Evolutionary conservation across 2,329 filamentous ascomycete species (phyloP).

Genomic region (Claviceps humidiphila): DNA sequence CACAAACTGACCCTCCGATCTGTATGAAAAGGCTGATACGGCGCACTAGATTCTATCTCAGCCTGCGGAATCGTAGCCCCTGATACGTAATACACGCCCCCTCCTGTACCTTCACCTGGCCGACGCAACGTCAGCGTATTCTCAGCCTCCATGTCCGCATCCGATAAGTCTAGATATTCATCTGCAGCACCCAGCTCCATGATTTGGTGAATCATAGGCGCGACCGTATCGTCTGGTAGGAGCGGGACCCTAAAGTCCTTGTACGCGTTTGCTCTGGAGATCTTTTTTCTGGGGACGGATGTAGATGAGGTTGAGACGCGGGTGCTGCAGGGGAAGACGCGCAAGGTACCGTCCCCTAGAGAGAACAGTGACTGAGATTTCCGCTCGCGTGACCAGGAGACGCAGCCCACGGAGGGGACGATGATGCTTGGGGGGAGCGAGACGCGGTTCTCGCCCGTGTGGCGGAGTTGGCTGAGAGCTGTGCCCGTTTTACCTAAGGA

Average conservation of each 20-base stretch:
- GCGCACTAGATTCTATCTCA: constrained; percentile 89
- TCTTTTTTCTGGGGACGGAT: constrained; percentile 38
- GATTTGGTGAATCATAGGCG: constrained; percentile 41
- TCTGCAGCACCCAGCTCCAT: constrained; percentile 37
- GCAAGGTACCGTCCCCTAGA: constrained; percentile 51
- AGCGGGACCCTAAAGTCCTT: constrained; percentile 54
- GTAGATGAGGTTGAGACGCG: constrained; percentile 40
- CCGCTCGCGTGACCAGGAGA: constrained; percentile 51
- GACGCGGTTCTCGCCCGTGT: constrained; percentile 63
- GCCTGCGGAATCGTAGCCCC: constrained; percentile 59
- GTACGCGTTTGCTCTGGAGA: constrained; percentile 43
- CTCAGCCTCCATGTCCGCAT: constrained; percentile 39
- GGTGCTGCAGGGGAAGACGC: constrained; percentile 49
- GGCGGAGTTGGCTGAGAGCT: constrained; percentile 55
- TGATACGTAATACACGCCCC: constrained; percentile 20
- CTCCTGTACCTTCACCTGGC: constrained; percentile 8
- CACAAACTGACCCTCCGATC: constrained; percentile 72
- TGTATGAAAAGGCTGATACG: constrained; percentile 92
- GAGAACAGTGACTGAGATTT: constrained; percentile 51
- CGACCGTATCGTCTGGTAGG: constrained; percentile 46
- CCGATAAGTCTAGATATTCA: constrained; percentile 40
- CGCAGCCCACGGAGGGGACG: constrained; percentile 44
- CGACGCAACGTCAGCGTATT: constrained; percentile 39
- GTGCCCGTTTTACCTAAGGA: constrained; percentile 63
- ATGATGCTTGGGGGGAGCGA: constrained; percentile 46